Evolutionary conservation across 2,329 filamentous ascomycete genomes (phyloP), one percentile per base, ranked within the genome.

Genomic region (Iodosphaeria phyllophila): DNA sequence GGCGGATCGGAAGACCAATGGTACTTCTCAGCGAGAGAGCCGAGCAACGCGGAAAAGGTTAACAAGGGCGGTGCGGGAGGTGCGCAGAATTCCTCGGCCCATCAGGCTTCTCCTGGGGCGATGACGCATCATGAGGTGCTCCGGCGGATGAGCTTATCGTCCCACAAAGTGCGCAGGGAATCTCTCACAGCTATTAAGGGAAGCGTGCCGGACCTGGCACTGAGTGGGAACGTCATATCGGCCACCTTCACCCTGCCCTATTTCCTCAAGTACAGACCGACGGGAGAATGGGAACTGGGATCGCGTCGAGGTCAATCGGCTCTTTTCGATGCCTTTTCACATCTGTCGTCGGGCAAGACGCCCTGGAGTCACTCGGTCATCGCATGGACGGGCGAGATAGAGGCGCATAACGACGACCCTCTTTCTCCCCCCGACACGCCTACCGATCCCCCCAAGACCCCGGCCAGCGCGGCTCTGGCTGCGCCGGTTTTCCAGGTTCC

Each of bases 321-420:
- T 10, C 64, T 95, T 17, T 91, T 91, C 51, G 83, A 93, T 47
- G 84, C 83, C 7, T 83, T 95, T 42, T 68, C 74, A 28, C 74
- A 91, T 50, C 69, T 95, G 22, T 79, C 83, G 4, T 91, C 83
- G n/a, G 61, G 75, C 28, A 64, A 76, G 21, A 74, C 75, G 3
- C 72, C 75, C 12, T 95, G 84, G 84, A 80, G 83, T 39, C 86
- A 93, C 52, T 89, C 74, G 1, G 65, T 93, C 5, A 78, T 95
- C 26, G 84, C 82, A 22, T 95, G 86, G 86, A 92, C 86, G 3
- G 86, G 86, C 30, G 86, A 95, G 48, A 75, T 86, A 30, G 66
- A 73, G 29, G 53, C 49, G 4, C n/a, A n/a, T n/a, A 51, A 58
- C 3, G 32, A 43, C 20, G 57, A 64, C 22, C 41, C 47, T 12